Percentiles rank a stretch among this genome's conserved stretches.
These are phyloP conservation scores for Suillus variegatus DNA, from an alignment of 768 basidiomycete genomes.

Conservation along the genomic window DNA sequence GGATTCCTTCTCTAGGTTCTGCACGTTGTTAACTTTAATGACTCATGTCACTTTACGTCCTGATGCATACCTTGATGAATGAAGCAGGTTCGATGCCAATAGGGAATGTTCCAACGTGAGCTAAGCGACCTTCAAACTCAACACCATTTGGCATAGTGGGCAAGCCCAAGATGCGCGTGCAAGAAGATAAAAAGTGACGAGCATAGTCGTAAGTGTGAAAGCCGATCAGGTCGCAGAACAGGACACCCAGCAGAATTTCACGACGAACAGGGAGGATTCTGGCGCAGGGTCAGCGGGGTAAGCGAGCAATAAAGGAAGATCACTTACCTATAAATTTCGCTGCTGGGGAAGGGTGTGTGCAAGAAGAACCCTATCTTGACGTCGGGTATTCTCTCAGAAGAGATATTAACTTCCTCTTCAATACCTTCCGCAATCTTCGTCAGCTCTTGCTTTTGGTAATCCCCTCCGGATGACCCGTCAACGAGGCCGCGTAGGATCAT, in stretches of 20 bases:
- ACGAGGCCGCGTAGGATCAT: slow-evolving; percentile 91
- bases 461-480: slow-evolving; percentile 63
- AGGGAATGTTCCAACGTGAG: slow-evolving; percentile 98
- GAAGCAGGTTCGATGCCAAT: slow-evolving; percentile 96
- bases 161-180: slow-evolving; percentile 92
- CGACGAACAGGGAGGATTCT: slow-evolving; percentile 96
- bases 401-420: slow-evolving; percentile 44
- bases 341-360: slow-evolving; percentile 97
- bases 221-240: slow-evolving; percentile 96
- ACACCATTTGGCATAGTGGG: slow-evolving; percentile 98
- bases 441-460: slow-evolving; percentile 61
- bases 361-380: slow-evolving; percentile 99
- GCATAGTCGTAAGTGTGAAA: slow-evolving; percentile 99
- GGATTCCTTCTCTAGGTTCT: slow-evolving; percentile 78
- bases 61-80: slow-evolving; percentile 70
- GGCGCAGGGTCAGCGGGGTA: slow-evolving; percentile 10
- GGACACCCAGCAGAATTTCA: slow-evolving; percentile 94
- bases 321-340: slow-evolving; percentile 93
- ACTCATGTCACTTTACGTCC: not conserved
- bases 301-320: slow-evolving; percentile 11
- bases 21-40: slow-evolving; percentile 11
- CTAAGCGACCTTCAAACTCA: slow-evolving; percentile 92
- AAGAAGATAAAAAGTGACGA: slow-evolving; percentile 97
- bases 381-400: slow-evolving; percentile 48
- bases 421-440: slow-evolving; percentile 74